A percentile compares a stretch with the other conserved stretches of the same genome.
These are phyloP conservation scores for Albizia julibrissin DNA, from an alignment of 306 rosid genomes.

Conservation along the genomic window DNA sequence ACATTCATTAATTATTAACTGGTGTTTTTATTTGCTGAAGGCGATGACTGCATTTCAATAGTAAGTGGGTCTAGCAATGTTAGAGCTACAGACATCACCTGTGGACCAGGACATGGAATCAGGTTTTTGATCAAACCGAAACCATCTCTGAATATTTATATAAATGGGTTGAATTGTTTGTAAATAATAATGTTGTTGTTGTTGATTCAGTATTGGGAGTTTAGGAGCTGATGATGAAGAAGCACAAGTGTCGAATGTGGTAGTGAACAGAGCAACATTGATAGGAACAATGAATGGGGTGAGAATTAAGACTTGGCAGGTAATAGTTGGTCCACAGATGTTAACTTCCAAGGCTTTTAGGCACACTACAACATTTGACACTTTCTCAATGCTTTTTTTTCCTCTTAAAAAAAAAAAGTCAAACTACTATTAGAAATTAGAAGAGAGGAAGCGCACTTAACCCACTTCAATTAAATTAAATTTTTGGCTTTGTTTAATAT, in stretches of 20 bases:
- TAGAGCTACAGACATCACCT: constrained; percentile 54
- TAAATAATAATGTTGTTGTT: background rate
- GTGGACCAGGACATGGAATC: constrained; percentile 99
- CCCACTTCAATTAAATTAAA: background rate
- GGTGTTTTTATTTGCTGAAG: constrained; percentile 35
- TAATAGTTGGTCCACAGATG: constrained; percentile 32
- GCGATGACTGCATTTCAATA: constrained; percentile 93
- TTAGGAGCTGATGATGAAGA: constrained; percentile 66
- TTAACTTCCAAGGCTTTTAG: constrained; percentile 1
- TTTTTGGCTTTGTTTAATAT: background rate
- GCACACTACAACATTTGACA: constrained; percentile 23
- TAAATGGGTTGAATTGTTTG: background rate
- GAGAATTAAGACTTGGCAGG: constrained; percentile 98
- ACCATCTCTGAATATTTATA: background rate
- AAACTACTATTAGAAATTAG: background rate
- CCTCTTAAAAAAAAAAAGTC: background rate
- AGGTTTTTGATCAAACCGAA: constrained; percentile 44
- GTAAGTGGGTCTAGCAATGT: constrained; percentile 78
- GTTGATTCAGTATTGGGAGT: constrained; percentile 74
- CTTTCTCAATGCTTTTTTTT: background rate
- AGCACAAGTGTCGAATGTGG: constrained; percentile 67
- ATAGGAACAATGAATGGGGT: constrained; percentile 79
- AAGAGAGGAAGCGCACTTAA: constrained; percentile 7
- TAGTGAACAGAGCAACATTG: constrained; percentile 55
- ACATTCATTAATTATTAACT: background rate